A percentile compares a stretch with the other conserved stretches of the same genome.
These are phyloP conservation scores for Diaporthe vaccinii DNA, from an alignment of 2,329 filamentous ascomycete genomes.

Conservation along the genomic window DNA sequence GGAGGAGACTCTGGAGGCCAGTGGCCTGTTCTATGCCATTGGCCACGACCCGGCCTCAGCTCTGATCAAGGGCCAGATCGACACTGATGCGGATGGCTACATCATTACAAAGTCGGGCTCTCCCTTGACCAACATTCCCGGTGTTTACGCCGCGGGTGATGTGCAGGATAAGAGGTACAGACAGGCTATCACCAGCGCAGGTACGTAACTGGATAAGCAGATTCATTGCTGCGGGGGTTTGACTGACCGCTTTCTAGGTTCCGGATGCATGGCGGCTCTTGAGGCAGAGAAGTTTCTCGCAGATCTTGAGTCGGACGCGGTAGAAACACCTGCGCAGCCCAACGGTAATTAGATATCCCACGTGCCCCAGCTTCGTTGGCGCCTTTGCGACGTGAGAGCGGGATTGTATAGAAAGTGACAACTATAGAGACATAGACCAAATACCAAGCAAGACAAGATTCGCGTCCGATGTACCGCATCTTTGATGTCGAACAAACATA, in stretches of 20 bases:
- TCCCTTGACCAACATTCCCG: constrained; percentile 87
- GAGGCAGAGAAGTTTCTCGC: constrained; percentile 95
- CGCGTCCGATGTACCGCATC: background rate
- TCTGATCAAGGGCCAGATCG: constrained; percentile 91
- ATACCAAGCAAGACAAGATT: constrained; percentile 5
- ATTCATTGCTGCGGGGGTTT: constrained; percentile 12
- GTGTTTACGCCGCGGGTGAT: constrained; percentile 96
- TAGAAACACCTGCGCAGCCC: constrained; percentile 42
- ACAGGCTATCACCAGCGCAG: constrained; percentile 97
- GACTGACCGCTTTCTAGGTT: constrained; percentile 67
- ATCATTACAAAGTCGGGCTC: constrained; percentile 90
- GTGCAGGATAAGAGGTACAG: constrained; percentile 99
- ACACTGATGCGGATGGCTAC: constrained; percentile 92
- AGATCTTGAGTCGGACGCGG: constrained; percentile 66
- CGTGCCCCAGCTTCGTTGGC: background rate
- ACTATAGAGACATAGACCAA: constrained; percentile 31
- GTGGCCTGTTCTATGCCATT: constrained; percentile 96
- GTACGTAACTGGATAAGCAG: constrained; percentile 63
- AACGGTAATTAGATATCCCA: constrained; percentile 45
- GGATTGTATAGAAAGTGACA: constrained; percentile 29
- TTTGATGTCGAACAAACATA: background rate
- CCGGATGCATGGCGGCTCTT: constrained; percentile 94
- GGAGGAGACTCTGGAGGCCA: constrained; percentile 88
- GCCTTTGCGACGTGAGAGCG: background rate
- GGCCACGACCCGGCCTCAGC: constrained; percentile 93